phyloP scores from a whole-genome alignment of 2,329 filamentous ascomycete species.

The Polytolypa hystricis region DNA sequence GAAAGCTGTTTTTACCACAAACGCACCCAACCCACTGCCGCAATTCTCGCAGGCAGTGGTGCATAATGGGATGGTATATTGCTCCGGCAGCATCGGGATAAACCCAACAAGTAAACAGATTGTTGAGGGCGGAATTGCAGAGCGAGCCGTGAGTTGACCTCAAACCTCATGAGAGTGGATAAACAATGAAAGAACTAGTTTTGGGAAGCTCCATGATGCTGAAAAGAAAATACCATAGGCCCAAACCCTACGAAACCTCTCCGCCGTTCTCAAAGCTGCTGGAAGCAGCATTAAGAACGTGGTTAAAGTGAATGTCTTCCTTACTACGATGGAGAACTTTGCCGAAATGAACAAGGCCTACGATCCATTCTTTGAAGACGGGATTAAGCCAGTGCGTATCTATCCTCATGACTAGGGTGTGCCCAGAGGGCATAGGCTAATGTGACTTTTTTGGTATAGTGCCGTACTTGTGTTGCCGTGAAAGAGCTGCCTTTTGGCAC shows the following conservation, averaged over 20 bases:
- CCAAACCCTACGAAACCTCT: constrained; percentile 49
- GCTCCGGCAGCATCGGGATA: constrained; percentile 52
- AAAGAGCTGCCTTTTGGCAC: constrained; percentile 80
- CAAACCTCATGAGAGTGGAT: background rate
- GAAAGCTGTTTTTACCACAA: constrained; percentile 34
- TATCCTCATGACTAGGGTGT: background rate
- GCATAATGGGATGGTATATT: constrained; percentile 58
- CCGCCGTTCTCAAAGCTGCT: constrained; percentile 48
- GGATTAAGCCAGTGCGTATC: constrained; percentile 5
- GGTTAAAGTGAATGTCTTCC: constrained; percentile 57
- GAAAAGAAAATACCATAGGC: background rate
- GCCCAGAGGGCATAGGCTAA: background rate
- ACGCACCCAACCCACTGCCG: constrained; percentile 42
- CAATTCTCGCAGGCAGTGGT: constrained; percentile 52
- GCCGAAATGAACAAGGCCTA: constrained; percentile 75
- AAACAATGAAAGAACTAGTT: no score
- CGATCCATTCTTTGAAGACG: constrained; percentile 45
- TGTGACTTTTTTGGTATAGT: background rate
- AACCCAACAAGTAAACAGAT: constrained; percentile 44
- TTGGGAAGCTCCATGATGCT: background rate
- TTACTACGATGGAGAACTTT: constrained; percentile 56
- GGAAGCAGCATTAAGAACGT: constrained; percentile 49
- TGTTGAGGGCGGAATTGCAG: constrained; percentile 38
- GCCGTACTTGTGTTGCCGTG: constrained; percentile 81
- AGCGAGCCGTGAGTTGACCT: constrained; percentile 8